These are phyloP conservation scores for Neonectria magnoliae DNA, from an alignment of 2,329 filamentous ascomycete species.

Conservation along the genomic window DNA sequence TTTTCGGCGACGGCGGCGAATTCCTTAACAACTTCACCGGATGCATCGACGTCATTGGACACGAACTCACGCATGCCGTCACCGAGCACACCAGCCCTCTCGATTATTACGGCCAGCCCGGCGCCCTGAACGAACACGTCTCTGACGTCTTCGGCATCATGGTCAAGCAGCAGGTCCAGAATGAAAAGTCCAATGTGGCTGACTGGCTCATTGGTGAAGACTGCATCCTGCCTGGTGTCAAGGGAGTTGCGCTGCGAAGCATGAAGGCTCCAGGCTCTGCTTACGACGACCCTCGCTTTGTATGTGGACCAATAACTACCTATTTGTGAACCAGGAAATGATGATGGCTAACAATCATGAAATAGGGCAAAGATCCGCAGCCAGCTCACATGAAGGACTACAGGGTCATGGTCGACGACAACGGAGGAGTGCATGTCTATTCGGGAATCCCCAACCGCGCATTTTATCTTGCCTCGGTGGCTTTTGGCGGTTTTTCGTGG, in stretches of 20 bases:
- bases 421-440: conserved; percentile 65
- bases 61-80: conserved; percentile 66
- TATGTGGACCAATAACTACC: conserved; percentile 40
- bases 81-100: conserved; percentile 61
- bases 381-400: conserved; percentile 59
- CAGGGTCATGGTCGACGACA: conserved; percentile 54
- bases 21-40: conserved; percentile 63
- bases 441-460: conserved; percentile 68
- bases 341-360: conserved; percentile 1
- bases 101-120: conserved; percentile 61
- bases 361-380: conserved; percentile 63
- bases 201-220: conserved; percentile 67
- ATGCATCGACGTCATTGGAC: conserved; percentile 65
- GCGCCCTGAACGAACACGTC: conserved; percentile 66
- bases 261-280: conserved; percentile 65
- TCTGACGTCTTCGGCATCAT: conserved; percentile 68
- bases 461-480: conserved; percentile 60
- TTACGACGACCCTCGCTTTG: conserved; percentile 62
- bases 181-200: conserved; percentile 56
- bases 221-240: conserved; percentile 60
- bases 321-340: background rate
- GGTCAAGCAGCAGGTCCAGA: conserved; percentile 62
- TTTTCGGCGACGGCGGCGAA: conserved; percentile 65
- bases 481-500: conserved; percentile 63
- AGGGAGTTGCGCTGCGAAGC: conserved; percentile 61